Evolutionary conservation across 2,329 filamentous ascomycete species (phyloP).

Genomic region (Xylaria polymorpha): DNA sequence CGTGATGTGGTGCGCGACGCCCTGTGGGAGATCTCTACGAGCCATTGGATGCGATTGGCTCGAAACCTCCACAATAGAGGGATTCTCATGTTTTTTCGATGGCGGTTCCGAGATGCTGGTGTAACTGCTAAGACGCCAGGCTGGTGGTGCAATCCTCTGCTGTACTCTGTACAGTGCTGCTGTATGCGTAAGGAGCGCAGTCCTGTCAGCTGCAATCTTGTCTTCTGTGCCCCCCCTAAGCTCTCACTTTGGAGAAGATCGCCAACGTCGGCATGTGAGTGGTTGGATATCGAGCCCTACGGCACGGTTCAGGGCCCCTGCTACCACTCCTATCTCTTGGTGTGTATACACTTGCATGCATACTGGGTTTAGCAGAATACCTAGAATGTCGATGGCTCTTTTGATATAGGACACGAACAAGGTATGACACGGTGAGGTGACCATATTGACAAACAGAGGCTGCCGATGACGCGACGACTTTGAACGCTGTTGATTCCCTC

Average conservation of each 20-base stretch:
- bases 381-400: constrained; percentile 5
- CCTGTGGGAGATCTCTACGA: constrained; percentile 17
- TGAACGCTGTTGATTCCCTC: constrained; percentile 1
- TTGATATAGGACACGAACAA: constrained; percentile 29
- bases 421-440: constrained; percentile 17
- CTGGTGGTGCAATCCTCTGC: constrained; percentile 31
- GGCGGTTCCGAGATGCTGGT: constrained; percentile 26
- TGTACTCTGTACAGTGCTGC: constrained; percentile 10
- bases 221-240: constrained; percentile 24
- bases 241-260: constrained; percentile 34
- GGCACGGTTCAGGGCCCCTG: constrained; percentile 17
- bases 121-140: constrained; percentile 19
- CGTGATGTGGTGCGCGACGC: constrained; percentile 27
- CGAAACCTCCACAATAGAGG: constrained; percentile 2
- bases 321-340: constrained; percentile 18
- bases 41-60: constrained; percentile 19
- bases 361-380: too few species aligned
- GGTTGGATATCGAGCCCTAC: constrained; percentile 33
- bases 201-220: constrained; percentile 37
- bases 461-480: constrained; percentile 30
- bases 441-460: constrained; percentile 30
- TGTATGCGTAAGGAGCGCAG: constrained; percentile 5
- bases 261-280: constrained; percentile 25
- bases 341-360: constrained; percentile 2
- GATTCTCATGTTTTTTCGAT: constrained; percentile 13